These are phyloP conservation scores for Neodidymelliopsis sp. DNA, from an alignment of 2,329 filamentous ascomycete genomes.

Conservation along the genomic window DNA sequence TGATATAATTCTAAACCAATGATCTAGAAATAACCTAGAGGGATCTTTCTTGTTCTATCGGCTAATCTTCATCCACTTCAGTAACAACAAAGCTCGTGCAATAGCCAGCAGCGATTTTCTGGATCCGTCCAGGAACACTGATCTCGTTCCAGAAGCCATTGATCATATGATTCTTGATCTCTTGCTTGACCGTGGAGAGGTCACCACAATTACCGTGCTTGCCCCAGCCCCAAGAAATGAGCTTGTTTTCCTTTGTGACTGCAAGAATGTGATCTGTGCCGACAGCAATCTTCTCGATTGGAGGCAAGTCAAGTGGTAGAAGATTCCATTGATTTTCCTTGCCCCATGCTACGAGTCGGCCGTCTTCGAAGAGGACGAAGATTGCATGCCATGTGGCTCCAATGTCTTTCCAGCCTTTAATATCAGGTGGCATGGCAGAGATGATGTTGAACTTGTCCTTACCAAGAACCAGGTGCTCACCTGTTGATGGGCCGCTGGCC, in stretches of 20 bases:
- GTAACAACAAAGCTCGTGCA: constrained; percentile 41
- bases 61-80: constrained; percentile 3
- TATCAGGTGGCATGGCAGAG: constrained; percentile 62
- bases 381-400: constrained; percentile 84
- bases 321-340: constrained; percentile 86
- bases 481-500: constrained; percentile 61
- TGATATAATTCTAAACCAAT: too few relatives aligned
- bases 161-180: constrained; percentile 39
- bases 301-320: constrained; percentile 67
- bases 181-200: constrained; percentile 15
- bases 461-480: constrained; percentile 72
- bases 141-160: constrained; percentile 42
- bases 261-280: constrained; percentile 92
- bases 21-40: too few relatives aligned
- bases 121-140: constrained; percentile 28
- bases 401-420: constrained; percentile 71
- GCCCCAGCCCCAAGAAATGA: constrained; percentile 93
- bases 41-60: background rate
- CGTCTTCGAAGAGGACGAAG: constrained; percentile 70
- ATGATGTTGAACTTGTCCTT: constrained; percentile 75
- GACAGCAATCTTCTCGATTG: constrained; percentile 70
- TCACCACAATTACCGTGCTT: constrained; percentile 94
- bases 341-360: constrained; percentile 76
- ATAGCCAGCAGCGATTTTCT: constrained; percentile 34
- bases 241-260: constrained; percentile 68